phyloP scores from a whole-genome alignment of 1,284 basidiomycete genomes.

The Microstroma glucosiphilum region DNA sequence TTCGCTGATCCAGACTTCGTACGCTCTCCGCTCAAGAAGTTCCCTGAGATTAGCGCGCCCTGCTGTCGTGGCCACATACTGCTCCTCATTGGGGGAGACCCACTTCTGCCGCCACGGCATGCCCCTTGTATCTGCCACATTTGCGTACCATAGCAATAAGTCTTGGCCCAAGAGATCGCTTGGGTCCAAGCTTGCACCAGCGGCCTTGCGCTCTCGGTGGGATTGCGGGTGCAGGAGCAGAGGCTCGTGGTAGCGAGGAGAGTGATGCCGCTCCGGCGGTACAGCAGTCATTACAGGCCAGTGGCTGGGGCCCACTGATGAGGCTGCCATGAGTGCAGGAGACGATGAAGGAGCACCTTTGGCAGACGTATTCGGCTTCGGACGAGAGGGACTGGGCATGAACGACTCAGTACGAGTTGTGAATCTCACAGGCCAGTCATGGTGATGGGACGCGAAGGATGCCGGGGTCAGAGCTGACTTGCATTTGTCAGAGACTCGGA shows the following conservation, averaged over 20 bases:
- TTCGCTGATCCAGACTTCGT: slow-evolving; percentile 78
- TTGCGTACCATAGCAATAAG: slow-evolving; percentile 61
- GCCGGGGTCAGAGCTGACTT: too few species aligned
- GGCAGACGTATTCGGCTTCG: too few species aligned
- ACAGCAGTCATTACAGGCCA: background rate
- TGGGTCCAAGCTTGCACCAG: too few species aligned
- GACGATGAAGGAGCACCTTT: too few species aligned
- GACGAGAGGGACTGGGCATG: too few species aligned
- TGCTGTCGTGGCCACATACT: background rate
- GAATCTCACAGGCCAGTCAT: too few species aligned
- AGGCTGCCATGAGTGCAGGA: too few species aligned
- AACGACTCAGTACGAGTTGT: too few species aligned
- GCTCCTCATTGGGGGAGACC: slow-evolving; percentile 21
- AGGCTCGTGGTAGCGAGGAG: slow-evolving; percentile 28
- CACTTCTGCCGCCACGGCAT: slow-evolving; percentile 83
- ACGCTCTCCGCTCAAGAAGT: slow-evolving; percentile 47
- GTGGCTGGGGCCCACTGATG: too few species aligned
- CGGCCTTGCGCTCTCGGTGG: background rate
- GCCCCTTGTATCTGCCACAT: slow-evolving; percentile 60
- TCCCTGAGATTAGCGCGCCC: slow-evolving; percentile 54
- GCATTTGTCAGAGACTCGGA: too few species aligned
- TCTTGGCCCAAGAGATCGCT: slow-evolving; percentile 14
- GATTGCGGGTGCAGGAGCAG: slow-evolving; percentile 17
- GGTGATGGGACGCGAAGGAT: too few species aligned
- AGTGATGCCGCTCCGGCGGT: slow-evolving; percentile 18